A percentile compares a stretch with the other conserved stretches of the same genome.
phyloP scores from a whole-genome alignment of 2,329 filamentous ascomycete species.

The Ophiognomonia clavigignenti-juglandacearum region DNA sequence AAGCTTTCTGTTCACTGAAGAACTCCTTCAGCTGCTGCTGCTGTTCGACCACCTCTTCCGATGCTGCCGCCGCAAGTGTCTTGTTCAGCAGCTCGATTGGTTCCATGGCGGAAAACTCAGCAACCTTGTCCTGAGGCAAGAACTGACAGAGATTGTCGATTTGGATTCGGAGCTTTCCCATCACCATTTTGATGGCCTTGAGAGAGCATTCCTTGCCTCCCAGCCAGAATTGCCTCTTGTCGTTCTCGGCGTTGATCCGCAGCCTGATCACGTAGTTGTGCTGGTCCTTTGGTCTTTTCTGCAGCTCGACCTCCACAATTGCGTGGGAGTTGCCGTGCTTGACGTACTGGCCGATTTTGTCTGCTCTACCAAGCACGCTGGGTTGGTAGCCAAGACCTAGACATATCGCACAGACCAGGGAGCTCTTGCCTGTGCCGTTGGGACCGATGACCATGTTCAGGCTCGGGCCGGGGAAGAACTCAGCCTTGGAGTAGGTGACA shows the following conservation, averaged over 20 bases:
- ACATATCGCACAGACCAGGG: constrained; percentile 93
- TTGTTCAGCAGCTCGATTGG: constrained; percentile 78
- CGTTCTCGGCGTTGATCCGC: constrained; percentile 75
- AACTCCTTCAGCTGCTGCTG: constrained; percentile 70
- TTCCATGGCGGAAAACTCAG: constrained; percentile 82
- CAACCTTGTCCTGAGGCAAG: constrained; percentile 89
- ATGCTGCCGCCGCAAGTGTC: constrained; percentile 84
- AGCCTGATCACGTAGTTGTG: constrained; percentile 71
- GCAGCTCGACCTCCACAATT: constrained; percentile 85
- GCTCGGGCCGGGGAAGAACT: constrained; percentile 86
- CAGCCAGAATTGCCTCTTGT: constrained; percentile 73
- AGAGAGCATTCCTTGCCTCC: constrained; percentile 61
- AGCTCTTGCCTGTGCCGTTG: constrained; percentile 98
- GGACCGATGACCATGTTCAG: constrained; percentile 98
- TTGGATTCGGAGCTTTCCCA: constrained; percentile 75
- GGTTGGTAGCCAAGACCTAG: constrained; percentile 83
- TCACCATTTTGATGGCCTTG: constrained; percentile 63
- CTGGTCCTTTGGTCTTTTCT: constrained; percentile 52
- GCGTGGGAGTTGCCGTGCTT: constrained; percentile 80
- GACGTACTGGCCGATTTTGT: constrained; percentile 82
- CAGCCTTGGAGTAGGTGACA: constrained; percentile 88
- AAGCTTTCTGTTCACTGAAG: constrained; percentile 62
- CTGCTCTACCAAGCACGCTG: constrained; percentile 78
- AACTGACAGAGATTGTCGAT: constrained; percentile 98
- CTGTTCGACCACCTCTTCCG: constrained; percentile 72